Evolutionary conservation across 352 stramenopile species (phyloP).

Genomic region (Globisporangium sylvaticum): DNA sequence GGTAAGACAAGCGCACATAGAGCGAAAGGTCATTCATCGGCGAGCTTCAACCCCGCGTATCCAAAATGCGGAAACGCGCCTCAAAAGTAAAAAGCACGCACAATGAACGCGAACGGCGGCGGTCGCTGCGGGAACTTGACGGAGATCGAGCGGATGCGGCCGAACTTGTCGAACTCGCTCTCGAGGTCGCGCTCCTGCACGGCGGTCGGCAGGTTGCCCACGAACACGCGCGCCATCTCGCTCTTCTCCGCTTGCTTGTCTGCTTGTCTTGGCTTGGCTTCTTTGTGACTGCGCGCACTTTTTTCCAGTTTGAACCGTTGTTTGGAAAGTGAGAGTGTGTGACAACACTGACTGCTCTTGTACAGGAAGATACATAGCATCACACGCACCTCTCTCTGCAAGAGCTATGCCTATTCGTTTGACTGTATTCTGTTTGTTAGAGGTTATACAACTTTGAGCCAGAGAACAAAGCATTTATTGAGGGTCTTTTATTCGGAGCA

Average conservation of each 20-base stretch:
- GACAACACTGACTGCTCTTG: slow-evolving; percentile 1
- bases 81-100: slow-evolving; percentile 20
- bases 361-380: background rate
- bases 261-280: background rate
- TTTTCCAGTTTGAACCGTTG: background rate
- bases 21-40: background rate
- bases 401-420: no score
- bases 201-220: slow-evolving; percentile 57
- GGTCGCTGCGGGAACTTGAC: slow-evolving; percentile 55
- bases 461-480: background rate
- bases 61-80: background rate
- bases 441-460: no score
- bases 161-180: slow-evolving; percentile 49
- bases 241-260: background rate
- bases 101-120: slow-evolving; percentile 55
- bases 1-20: background rate
- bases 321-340: background rate
- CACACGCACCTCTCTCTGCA: background rate
- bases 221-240: slow-evolving; percentile 41
- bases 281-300: background rate
- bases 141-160: slow-evolving; percentile 33
- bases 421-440: background rate
- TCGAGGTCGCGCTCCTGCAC: slow-evolving; percentile 57
- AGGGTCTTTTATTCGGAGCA: background rate
- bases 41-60: background rate